Conservation (phyloP, 2,329 filamentous ascomycete genomes). For the Fusarium aywerte region DNA sequence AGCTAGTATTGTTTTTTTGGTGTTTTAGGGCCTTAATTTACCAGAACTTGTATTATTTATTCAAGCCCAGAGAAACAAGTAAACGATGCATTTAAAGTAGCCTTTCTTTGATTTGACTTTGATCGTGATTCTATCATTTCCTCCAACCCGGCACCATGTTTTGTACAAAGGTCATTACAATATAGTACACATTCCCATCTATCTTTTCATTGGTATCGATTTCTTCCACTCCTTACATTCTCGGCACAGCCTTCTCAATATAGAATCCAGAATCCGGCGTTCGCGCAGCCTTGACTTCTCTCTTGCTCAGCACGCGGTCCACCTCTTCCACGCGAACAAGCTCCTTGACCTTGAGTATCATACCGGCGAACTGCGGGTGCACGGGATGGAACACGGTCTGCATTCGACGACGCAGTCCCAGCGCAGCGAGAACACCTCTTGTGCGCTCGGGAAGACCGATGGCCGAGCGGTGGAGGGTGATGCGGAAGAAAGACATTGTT, state of each 20-base stretch:
- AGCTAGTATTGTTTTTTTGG: conserved; percentile 12
- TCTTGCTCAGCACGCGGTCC: conserved; percentile 68
- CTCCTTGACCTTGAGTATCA: conserved; percentile 95
- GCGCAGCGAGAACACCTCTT: conserved; percentile 82
- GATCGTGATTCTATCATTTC: conserved; percentile 12
- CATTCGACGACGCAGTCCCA: conserved; percentile 86
- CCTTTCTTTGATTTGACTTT: conserved; percentile 23
- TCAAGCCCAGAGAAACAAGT: background rate
- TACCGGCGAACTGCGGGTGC: conserved; percentile 81
- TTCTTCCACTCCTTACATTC: conserved; percentile 24
- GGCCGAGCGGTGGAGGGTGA: conserved; percentile 87
- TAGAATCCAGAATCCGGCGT: conserved; percentile 84
- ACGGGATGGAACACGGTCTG: conserved; percentile 92
- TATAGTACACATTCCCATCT: conserved; percentile 46
- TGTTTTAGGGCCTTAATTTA: conserved; percentile 6
- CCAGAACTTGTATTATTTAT: background rate
- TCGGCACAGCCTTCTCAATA: conserved; percentile 68
- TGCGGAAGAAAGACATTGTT: conserved; percentile 83
- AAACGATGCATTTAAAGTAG: background rate
- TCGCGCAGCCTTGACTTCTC: conserved; percentile 76
- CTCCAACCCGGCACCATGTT: conserved; percentile 17
- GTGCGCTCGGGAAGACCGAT: conserved; percentile 88
- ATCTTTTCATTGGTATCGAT: conserved; percentile 2
- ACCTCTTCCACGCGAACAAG: conserved; percentile 86
- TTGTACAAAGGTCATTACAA: conserved; percentile 47